A percentile compares a stretch with the other conserved stretches of the same genome.
These are phyloP conservation scores for Ceratocystis huliohia DNA, from an alignment of 2,329 filamentous ascomycete species.

Conservation along the genomic window DNA sequence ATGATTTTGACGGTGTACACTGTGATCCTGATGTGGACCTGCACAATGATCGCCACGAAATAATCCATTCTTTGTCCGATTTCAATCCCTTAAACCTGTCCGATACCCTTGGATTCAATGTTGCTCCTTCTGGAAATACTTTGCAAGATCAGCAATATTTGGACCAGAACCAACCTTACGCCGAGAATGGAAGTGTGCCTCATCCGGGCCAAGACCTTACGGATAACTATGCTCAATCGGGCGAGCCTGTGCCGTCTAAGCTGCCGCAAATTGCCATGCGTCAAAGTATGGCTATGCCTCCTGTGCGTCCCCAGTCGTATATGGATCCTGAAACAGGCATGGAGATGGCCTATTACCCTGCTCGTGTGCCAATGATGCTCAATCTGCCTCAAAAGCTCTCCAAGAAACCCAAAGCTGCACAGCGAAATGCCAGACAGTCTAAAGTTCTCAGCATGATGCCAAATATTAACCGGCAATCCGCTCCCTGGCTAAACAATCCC, in stretches of 20 bases:
- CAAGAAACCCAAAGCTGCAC: conserved; percentile 50
- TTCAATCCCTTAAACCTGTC: conserved; percentile 14
- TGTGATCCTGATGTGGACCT: conserved; percentile 42
- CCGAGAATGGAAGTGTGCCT: too few species aligned
- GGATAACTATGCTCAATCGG: background rate
- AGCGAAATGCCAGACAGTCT: conserved; percentile 58
- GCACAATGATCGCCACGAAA: background rate
- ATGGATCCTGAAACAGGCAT: conserved; percentile 54
- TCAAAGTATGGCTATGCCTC: conserved; percentile 20
- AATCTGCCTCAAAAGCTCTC: conserved; percentile 84
- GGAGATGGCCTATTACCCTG: conserved; percentile 88
- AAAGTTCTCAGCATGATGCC: conserved; percentile 55
- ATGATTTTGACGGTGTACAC: conserved; percentile 72
- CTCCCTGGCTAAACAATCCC: conserved; percentile 30
- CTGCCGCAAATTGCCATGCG: background rate
- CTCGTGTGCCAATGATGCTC: conserved; percentile 83
- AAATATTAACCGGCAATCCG: conserved; percentile 19
- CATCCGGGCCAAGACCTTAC: background rate
- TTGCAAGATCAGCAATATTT: background rate
- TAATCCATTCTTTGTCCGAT: conserved; percentile 3
- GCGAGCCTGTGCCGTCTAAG: background rate
- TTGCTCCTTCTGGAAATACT: background rate
- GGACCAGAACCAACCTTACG: background rate
- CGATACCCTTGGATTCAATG: conserved; percentile 10
- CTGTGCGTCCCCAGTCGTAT: conserved; percentile 42